Percentiles rank a stretch among this genome's conserved stretches.
Evolutionary conservation across 306 rosid species (phyloP).

Genomic region (Acmispon strigosus): DNA sequence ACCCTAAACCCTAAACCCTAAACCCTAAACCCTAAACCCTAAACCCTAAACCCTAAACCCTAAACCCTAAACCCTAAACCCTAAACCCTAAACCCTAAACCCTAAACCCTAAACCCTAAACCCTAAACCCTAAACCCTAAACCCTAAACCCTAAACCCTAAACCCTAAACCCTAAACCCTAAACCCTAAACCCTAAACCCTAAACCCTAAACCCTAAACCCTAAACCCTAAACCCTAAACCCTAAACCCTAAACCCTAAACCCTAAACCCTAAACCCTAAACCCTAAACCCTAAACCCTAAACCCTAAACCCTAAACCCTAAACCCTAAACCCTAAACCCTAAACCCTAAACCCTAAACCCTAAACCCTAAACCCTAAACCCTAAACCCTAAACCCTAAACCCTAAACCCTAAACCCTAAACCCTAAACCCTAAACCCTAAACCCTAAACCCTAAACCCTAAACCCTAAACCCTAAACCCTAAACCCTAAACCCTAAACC

Average conservation of each 20-base stretch:
- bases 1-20: neutral
- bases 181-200: neutral
- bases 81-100: neutral
- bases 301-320: neutral
- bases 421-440: neutral
- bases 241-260: neutral
- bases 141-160: neutral
- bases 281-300: no score
- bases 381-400: neutral
- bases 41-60: neutral
- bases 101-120: neutral
- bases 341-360: neutral
- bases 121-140: neutral
- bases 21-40: neutral
- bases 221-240: neutral
- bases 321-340: neutral
- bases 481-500: neutral
- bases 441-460: neutral
- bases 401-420: neutral
- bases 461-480: neutral
- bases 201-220: neutral
- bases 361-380: neutral
- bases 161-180: neutral
- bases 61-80: neutral
- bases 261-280: neutral